Conservation (phyloP, 2,329 filamentous ascomycete genomes). For the Hypomyces perniciosus region DNA sequence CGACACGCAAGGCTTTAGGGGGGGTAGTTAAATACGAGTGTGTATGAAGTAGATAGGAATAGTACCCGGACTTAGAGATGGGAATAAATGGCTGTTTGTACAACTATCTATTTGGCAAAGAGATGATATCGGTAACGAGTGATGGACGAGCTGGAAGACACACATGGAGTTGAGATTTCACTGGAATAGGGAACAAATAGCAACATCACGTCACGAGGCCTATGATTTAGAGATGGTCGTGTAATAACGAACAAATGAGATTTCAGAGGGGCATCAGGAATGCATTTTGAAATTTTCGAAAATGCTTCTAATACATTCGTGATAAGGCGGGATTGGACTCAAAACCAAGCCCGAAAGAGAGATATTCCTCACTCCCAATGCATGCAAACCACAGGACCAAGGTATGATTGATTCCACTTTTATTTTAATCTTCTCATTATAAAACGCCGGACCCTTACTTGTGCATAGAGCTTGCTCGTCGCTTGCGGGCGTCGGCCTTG, state of each 20-base stretch:
- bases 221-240: not conserved
- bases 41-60: conserved; percentile 9
- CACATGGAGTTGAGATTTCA: not conserved
- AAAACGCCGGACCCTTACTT: conserved; percentile 54
- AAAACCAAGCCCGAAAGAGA: conserved; percentile 26
- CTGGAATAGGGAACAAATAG: not conserved
- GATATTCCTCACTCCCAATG: conserved; percentile 35
- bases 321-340: conserved; percentile 17
- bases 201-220: too few species aligned
- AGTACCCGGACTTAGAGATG: conserved; percentile 7
- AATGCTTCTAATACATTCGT: conserved; percentile 36
- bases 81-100: conserved; percentile 6
- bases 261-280: conserved; percentile 17
- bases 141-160: too few species aligned
- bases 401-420: conserved; percentile 28
- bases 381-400: conserved; percentile 36
- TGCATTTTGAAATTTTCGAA: conserved; percentile 28
- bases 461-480: conserved; percentile 90
- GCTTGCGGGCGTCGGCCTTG: conserved; percentile 93
- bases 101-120: not conserved
- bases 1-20: conserved; percentile 4
- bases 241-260: not conserved
- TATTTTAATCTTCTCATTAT: conserved; percentile 23
- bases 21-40: conserved; percentile 11
- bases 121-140: too few species aligned